phyloP scores from a whole-genome alignment of 169 alveolate genomes.

The Plasmodium coatneyi region DNA sequence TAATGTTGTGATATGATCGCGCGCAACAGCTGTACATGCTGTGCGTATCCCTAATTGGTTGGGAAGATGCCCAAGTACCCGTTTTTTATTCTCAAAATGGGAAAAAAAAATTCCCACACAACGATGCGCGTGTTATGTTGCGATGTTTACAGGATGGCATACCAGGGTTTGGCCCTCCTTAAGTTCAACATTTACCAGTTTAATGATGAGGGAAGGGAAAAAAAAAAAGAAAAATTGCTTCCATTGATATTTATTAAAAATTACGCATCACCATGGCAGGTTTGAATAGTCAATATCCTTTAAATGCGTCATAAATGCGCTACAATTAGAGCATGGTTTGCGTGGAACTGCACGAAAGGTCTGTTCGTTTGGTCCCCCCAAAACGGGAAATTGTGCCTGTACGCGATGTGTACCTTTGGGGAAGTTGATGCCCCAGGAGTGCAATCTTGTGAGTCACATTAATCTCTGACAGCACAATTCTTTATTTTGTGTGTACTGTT shows the following conservation, averaged over 20 bases:
- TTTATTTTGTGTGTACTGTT: not conserved
- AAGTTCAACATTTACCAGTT: not conserved
- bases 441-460: not conserved
- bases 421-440: not conserved
- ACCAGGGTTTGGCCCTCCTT: not conserved
- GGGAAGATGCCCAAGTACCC: not conserved
- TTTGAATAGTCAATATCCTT: not conserved
- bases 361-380: not conserved
- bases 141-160: not conserved
- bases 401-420: not conserved
- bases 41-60: not conserved
- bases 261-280: not conserved
- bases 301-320: not conserved
- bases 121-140: not conserved
- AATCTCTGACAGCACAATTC: not conserved
- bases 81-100: not conserved
- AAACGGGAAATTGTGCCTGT: not conserved
- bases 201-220: not conserved
- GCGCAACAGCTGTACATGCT: not conserved
- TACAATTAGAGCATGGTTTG: not conserved
- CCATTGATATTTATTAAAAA: not conserved
- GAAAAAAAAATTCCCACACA: not conserved
- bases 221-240: not conserved
- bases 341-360: not conserved
- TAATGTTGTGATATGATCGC: not conserved